A percentile compares a stretch with the other conserved stretches of the same genome.
Evolutionary conservation across 2,329 filamentous ascomycete species (phyloP).

Genomic region (Hypoxylon sp.): DNA sequence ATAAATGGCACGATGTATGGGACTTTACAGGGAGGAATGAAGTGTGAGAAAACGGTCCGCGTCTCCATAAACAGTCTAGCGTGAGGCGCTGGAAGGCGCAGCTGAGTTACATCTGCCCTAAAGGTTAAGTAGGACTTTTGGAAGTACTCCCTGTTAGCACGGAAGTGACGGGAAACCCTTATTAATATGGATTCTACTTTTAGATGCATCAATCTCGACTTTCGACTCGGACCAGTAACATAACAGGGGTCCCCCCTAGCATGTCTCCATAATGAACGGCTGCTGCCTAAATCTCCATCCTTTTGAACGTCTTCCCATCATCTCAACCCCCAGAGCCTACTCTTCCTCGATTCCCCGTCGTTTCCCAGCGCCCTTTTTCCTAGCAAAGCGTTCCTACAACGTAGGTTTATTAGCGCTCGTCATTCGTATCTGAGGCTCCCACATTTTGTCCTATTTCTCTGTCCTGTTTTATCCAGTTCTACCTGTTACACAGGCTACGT

Average conservation of each 20-base stretch:
- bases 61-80: conserved; percentile 44
- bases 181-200: conserved; percentile 23
- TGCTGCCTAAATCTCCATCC: conserved; percentile 55
- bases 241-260: conserved; percentile 42
- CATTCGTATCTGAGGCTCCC: conserved; percentile 25
- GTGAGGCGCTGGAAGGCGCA: conserved; percentile 50
- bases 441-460: conserved; percentile 31
- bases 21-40: conserved; percentile 22
- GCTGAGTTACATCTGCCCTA: conserved; percentile 47
- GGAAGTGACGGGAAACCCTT: conserved; percentile 32
- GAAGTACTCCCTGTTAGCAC: conserved; percentile 44
- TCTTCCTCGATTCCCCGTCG: conserved; percentile 39
- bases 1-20: conserved; percentile 38
- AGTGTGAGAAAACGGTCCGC: conserved; percentile 33
- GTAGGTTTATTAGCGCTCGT: conserved; percentile 19
- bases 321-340: conserved; percentile 31
- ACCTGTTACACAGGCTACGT: conserved; percentile 26
- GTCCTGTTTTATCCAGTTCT: conserved; percentile 31
- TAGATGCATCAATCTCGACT: conserved; percentile 34
- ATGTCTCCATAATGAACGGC: conserved; percentile 49
- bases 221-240: conserved; percentile 14
- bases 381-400: conserved; percentile 22
- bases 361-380: conserved; percentile 24
- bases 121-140: conserved; percentile 49
- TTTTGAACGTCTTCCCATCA: conserved; percentile 47